Evolutionary conservation across 2,329 filamentous ascomycete genomes (phyloP), one percentile per base, ranked within the genome.

Genomic region (Colletotrichum godetiae): DNA sequence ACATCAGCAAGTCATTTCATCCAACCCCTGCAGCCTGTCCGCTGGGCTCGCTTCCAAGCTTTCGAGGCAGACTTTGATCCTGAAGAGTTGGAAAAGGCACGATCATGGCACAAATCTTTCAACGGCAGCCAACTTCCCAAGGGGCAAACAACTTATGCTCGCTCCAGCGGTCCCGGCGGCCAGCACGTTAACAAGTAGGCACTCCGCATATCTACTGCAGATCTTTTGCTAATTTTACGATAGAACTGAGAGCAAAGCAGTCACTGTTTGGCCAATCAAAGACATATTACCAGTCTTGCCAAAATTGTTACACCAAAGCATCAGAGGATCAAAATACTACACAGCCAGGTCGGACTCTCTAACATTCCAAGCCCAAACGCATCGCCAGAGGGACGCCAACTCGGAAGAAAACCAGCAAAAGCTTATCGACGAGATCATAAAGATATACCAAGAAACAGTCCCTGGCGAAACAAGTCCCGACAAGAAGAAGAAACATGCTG

Each of bases 171-270:
- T 0, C 89, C 89, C 2, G 89, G 89, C 13, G 89, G 89, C 2
- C 89, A 91, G 76, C 88, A 91, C 77, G 89, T 91, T 37, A 91
- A 91, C 78, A 91, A 91, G 89, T 91, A 77, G 66, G 86, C 79
- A 33, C 12, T 12, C 42, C 13, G 6, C 24, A 46, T 15, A 10
- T 31, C 13, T 12, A 12, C 24, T 19, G 27, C 24, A 3, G 12
- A 49, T n/a, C 7, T 37, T n/a, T 19, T 24, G 10, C 61, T 73
- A 33, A 73, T 31, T 7, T 24, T 10, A 5, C 11, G 15, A n/a
- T 76, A 91, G 89, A 73, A 91, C 89, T 0, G 89, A 91, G 80
- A 88, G 85, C 63, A 91, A 91, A 76, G 89, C 89, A 27, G 88
- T 86, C 58, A 90, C 89, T 0, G 82, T 81, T 13, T 91, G 89